Conservation (phyloP, 176 grass and related monocot species). For the Lolium perenne region DNA sequence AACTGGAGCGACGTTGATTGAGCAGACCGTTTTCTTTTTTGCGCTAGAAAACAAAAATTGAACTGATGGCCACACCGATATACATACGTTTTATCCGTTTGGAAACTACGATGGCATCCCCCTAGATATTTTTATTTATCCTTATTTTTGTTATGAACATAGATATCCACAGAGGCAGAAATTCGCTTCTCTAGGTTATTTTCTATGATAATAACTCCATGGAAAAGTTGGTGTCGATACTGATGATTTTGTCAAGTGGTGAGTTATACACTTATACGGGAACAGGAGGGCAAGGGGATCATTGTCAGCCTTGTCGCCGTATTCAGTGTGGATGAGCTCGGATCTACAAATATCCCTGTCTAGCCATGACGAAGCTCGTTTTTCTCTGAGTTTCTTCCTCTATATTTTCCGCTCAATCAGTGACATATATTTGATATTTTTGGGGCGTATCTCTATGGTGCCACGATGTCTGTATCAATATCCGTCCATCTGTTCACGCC, state of each 20-base stretch:
- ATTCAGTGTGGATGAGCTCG: conserved; percentile 3
- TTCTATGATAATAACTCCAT: neutral
- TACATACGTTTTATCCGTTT: neutral
- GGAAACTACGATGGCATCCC: neutral
- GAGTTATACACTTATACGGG: neutral
- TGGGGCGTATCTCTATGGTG: neutral
- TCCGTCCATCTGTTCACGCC: neutral
- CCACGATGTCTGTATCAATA: neutral
- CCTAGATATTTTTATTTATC: neutral
- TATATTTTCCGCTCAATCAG: too few relatives aligned
- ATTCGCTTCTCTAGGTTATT: neutral
- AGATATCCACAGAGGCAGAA: too few relatives aligned
- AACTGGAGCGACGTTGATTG: neutral
- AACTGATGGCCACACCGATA: neutral
- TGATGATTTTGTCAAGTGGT: neutral
- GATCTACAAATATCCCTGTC: neutral
- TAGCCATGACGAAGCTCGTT: too few relatives aligned
- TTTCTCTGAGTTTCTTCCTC: neutral
- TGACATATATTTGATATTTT: neutral
- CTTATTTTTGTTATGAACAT: too few relatives aligned
- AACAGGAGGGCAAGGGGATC: neutral
- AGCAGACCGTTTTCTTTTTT: neutral
- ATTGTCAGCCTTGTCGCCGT: neutral
- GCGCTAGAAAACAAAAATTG: neutral
- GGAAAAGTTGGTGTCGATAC: neutral